Conservation (phyloP, 208 protist species). For the Blechomonas ayalai region DNA sequence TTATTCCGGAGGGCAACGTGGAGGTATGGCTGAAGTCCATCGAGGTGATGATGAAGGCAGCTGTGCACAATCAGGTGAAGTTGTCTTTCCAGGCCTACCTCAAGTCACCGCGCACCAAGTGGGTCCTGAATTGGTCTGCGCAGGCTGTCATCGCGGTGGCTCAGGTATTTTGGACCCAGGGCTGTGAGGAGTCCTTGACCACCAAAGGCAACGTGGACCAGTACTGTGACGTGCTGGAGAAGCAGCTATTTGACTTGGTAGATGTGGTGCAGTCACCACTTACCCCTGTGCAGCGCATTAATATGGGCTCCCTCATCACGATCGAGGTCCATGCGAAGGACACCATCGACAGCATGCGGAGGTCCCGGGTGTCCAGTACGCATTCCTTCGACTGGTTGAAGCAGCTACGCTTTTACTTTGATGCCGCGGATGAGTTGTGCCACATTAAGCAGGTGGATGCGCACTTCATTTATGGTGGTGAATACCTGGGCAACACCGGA, state of each 20-base stretch:
- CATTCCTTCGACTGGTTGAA: constrained; percentile 96
- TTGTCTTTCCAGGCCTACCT: constrained; percentile 59
- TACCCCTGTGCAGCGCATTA: constrained; percentile 79
- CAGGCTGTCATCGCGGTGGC: constrained; percentile 90
- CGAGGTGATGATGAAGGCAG: constrained; percentile 91
- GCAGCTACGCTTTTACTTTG: constrained; percentile 97
- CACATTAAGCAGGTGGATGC: constrained; percentile 93
- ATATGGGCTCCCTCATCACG: constrained; percentile 95
- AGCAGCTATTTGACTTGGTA: constrained; percentile 86
- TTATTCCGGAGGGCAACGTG: constrained; percentile 92
- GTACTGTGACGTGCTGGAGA: constrained; percentile 55
- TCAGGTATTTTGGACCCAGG: constrained; percentile 94
- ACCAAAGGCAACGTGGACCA: constrained; percentile 50
- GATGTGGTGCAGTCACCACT: constrained; percentile 90
- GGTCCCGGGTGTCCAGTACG: constrained; percentile 38
- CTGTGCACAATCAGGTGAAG: constrained; percentile 75
- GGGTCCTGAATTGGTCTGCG: constrained; percentile 89
- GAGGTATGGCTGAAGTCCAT: constrained; percentile 95
- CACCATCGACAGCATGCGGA: constrained; percentile 81
- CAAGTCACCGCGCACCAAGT: constrained; percentile 54
- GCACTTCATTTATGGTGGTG: constrained; percentile 93
- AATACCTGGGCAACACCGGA: constrained; percentile 96
- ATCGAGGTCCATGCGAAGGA: constrained; percentile 97
- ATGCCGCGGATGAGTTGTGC: constrained; percentile 67
- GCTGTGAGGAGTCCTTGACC: constrained; percentile 86